Evolutionary conservation across 345 rosid species (phyloP).

Genomic region (Salix arbutifolia): DNA sequence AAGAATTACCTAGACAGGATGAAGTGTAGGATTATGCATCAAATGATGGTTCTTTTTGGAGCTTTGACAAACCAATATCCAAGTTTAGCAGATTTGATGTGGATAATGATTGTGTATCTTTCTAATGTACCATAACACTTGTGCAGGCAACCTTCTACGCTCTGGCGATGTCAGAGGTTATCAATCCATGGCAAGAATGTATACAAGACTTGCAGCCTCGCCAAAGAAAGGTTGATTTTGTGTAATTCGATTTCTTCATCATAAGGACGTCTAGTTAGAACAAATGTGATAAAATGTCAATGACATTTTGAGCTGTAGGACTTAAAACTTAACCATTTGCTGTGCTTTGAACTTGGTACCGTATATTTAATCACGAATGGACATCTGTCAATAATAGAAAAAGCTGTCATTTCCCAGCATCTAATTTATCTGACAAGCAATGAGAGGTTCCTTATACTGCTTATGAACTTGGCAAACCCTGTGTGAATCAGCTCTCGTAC

Average conservation of each 20-base stretch:
- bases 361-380: no score
- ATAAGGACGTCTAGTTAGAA: no score
- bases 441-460: no score
- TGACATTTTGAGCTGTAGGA: no score
- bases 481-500: no score
- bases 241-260: neutral
- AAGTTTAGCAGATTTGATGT: neutral
- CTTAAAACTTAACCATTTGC: no score
- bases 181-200: slow-evolving; percentile 98
- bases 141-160: slow-evolving; percentile 79
- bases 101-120: neutral
- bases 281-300: no score
- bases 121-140: neutral
- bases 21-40: neutral
- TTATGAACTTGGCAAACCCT: no score
- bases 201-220: slow-evolving; percentile 80
- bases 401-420: no score
- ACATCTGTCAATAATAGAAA: no score
- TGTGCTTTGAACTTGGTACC: no score
- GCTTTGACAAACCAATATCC: neutral
- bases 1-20: neutral
- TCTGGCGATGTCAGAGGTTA: slow-evolving; percentile 89
- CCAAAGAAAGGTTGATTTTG: slow-evolving; percentile 80
- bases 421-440: neutral
- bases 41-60: neutral